Evolutionary conservation across 306 rosid species (phyloP).

Genomic region (Pterocarpus macrocarpus): DNA sequence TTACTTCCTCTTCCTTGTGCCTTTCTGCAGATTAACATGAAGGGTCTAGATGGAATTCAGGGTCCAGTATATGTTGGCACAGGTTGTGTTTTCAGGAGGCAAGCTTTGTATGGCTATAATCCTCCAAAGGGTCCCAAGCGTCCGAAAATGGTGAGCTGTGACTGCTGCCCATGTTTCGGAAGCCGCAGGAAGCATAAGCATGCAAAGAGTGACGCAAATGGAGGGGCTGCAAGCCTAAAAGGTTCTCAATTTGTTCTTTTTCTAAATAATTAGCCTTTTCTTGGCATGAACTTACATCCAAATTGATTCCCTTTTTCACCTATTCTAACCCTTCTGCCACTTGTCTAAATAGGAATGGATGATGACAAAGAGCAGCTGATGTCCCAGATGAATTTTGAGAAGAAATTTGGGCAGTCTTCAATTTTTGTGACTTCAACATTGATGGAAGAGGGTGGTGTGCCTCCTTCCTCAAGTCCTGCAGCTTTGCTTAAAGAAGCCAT

Average conservation of each 20-base stretch:
- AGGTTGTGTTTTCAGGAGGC: conserved; percentile 96
- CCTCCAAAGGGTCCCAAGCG: conserved; percentile 96
- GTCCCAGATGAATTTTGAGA: conserved; percentile 96
- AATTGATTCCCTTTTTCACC: conserved; percentile 27
- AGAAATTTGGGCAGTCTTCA: conserved; percentile 92
- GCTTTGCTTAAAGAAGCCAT: conserved; percentile 90
- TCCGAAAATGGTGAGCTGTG: conserved; percentile 95
- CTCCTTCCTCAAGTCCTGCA: conserved; percentile 92
- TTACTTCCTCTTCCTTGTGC: conserved; percentile 20
- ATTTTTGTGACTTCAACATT: conserved; percentile 93
- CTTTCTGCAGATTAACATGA: conserved; percentile 86
- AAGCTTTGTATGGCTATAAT: conserved; percentile 88
- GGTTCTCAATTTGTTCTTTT: conserved; percentile 41
- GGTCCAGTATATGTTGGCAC: conserved; percentile 98
- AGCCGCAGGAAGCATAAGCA: conserved; percentile 66
- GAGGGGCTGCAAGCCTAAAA: conserved; percentile 68
- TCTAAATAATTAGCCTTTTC: too few relatives aligned
- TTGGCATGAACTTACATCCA: neutral
- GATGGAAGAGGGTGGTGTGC: conserved; percentile 94
- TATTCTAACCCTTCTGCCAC: neutral
- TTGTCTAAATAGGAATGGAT: conserved; percentile 61
- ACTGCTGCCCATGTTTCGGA: conserved; percentile 94
- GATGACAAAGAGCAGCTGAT: conserved; percentile 81
- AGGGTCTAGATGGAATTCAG: conserved; percentile 95
- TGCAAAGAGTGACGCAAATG: conserved; percentile 69